Conservation (phyloP, 2,329 filamentous ascomycete genomes). For the Penicillium sp. region DNA sequence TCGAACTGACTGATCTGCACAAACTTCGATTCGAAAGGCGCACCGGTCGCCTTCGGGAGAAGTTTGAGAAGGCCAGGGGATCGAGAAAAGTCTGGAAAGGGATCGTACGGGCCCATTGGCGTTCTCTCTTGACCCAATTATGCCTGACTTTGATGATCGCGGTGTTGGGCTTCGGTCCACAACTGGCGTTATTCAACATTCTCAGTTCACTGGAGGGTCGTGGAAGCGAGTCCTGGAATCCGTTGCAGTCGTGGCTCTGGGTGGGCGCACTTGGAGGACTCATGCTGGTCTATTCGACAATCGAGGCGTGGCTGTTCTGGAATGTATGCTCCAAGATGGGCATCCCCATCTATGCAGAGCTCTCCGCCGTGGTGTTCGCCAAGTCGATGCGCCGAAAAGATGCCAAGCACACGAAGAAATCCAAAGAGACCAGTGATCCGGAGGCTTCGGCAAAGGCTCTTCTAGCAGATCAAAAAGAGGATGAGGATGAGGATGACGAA, state of each 20-base stretch:
- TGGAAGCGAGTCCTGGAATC: constrained; percentile 44
- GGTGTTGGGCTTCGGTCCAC: constrained; percentile 65
- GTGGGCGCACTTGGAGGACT: constrained; percentile 62
- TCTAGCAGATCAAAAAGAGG: constrained; percentile 37
- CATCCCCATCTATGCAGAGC: constrained; percentile 65
- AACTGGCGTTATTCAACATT: constrained; percentile 65
- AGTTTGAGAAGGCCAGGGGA: constrained; percentile 37
- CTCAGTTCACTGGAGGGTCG: constrained; percentile 62
- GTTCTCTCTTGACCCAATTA: constrained; percentile 58
- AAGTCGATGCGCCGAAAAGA: constrained; percentile 77
- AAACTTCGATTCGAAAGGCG: constrained; percentile 57
- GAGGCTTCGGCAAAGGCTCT: constrained; percentile 11
- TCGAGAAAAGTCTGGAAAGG: constrained; percentile 57
- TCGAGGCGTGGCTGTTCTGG: constrained; percentile 67
- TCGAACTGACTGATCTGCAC: constrained; percentile 63
- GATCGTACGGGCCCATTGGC: constrained; percentile 58
- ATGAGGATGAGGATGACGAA: constrained; percentile 48
- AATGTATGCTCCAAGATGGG: constrained; percentile 61
- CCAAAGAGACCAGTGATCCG: constrained; percentile 41
- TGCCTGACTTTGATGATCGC: constrained; percentile 54
- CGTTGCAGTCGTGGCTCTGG: constrained; percentile 63
- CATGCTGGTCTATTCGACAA: constrained; percentile 55
- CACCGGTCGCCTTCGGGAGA: constrained; percentile 53
- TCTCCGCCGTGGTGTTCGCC: constrained; percentile 70
- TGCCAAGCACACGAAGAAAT: constrained; percentile 42